phyloP scores from a whole-genome alignment of 805 yeast species.

The Zygoascus flipseniorum region DNA sequence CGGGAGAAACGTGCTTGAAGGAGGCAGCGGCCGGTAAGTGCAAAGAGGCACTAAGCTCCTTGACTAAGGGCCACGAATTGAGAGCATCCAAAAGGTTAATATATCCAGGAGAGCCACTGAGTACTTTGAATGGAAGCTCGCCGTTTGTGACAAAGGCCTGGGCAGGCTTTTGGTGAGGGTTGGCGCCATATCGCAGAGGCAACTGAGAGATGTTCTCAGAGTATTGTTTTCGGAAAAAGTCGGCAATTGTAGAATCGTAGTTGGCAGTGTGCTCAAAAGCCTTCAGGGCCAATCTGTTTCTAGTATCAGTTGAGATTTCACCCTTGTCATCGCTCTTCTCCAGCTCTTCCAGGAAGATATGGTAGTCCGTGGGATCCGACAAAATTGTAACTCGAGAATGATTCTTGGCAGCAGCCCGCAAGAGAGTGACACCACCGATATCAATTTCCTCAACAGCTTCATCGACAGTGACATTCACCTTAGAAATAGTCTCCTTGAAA shows the following conservation, averaged over 20 bases:
- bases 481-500: conserved; percentile 93
- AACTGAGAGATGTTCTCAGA: conserved; percentile 83
- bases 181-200: conserved; percentile 95
- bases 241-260: conserved; percentile 91
- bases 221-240: conserved; percentile 95
- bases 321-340: conserved; percentile 38
- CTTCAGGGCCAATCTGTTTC: conserved; percentile 83
- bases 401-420: conserved; percentile 98
- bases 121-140: conserved; percentile 86
- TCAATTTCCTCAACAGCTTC: conserved; percentile 99
- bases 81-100: conserved; percentile 93
- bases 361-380: conserved; percentile 91
- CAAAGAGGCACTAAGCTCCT: conserved; percentile 89
- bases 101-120: conserved; percentile 95
- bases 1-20: conserved; percentile 98
- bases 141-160: conserved; percentile 88
- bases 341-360: conserved; percentile 77
- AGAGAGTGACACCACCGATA: conserved; percentile 94
- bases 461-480: conserved; percentile 87
- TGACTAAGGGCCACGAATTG: conserved; percentile 98
- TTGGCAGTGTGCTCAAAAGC: conserved; percentile 99
- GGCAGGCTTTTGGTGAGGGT: conserved; percentile 99
- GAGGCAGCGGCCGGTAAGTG: conserved; percentile 98
- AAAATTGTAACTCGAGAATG: conserved; percentile 93
- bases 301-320: conserved; percentile 60